Base-by-base conservation (phyloP, 2,329 filamentous ascomycete species). In the Trichoderma simmonsii region DNA sequence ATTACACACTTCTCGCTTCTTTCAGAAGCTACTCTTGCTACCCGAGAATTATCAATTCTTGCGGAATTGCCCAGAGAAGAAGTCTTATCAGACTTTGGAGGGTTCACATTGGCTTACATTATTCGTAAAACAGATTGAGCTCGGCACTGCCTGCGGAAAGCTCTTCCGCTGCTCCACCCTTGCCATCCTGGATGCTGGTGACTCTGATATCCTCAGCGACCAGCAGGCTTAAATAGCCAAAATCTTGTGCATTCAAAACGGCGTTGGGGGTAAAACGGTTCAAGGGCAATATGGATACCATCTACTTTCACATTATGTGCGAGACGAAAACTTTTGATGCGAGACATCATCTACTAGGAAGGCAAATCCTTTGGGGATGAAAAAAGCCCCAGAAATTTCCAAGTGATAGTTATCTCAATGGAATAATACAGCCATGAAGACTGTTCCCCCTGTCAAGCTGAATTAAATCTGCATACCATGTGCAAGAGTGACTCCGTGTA, bases 141-240 rank as follows among this genome's bases (percentile, higher is more conserved):
- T 99, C 78, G 96, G 96, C 82, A 98, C 95, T 82, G 95, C 94
- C 79, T 98, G 95, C 88, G 96, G 96, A 89, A 98, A 98, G 89
- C 92, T 99, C 83, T 99, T 97, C 92, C 91, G 94, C 80, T 97
- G 93, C 91, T 95, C 93, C 78, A 97, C 95, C 86, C 97, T 99
- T 93, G 92, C 95, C 80, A 92, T 98, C 83, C 88, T 98, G 78
- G 96, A 99, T 86, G 94, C 95, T 83, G 96, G 95, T 91, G 93
- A 98, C 91, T 97, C 94, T 79, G 96, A 99, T 86, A 99, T 99
- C 85, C 90, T 99, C 80, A 91, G 87, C 86, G 91, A 93, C 85
- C 90, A 91, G 83, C 84, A 87, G 82, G 86, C 88, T 80, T 92
- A 91, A 85, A 75, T 75, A 66, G 72, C 74, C 64, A 34, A 65